Conservation (phyloP, 202 grass and related monocot genomes). For the Panicum hallii region DNA sequence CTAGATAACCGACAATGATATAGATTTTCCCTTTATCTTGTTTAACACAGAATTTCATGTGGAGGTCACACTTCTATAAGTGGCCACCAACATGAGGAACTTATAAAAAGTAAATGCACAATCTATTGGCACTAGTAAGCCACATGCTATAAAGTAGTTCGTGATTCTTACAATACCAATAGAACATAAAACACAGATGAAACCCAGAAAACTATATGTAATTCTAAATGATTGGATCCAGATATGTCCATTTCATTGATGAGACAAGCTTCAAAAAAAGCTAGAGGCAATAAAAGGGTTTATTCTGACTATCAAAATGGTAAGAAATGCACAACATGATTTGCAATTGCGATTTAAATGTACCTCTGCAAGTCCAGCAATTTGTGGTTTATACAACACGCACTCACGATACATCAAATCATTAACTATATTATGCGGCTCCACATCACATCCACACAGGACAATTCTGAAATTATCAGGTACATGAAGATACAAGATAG, state of each 20-base stretch:
- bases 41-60: slow-evolving; percentile 9
- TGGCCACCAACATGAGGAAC: neutral
- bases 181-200: slow-evolving; percentile 21
- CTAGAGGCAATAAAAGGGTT: slow-evolving; percentile 5
- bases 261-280: slow-evolving; percentile 30
- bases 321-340: slow-evolving; percentile 32
- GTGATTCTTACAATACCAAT: slow-evolving; percentile 28
- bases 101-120: slow-evolving; percentile 19
- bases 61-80: neutral
- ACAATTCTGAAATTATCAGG: slow-evolving; percentile 86
- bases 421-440: slow-evolving; percentile 75
- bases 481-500: slow-evolving; percentile 89
- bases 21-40: slow-evolving; percentile 23
- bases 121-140: neutral
- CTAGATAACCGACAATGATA: slow-evolving; percentile 22
- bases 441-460: slow-evolving; percentile 69
- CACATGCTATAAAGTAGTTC: slow-evolving; percentile 6
- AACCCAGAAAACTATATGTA: slow-evolving; percentile 10
- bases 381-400: slow-evolving; percentile 86
- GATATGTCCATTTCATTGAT: slow-evolving; percentile 21
- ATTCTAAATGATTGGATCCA: neutral
- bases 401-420: slow-evolving; percentile 96
- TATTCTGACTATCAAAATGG: slow-evolving; percentile 31
- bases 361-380: slow-evolving; percentile 75
- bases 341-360: slow-evolving; percentile 38